phyloP scores from a whole-genome alignment of 2,329 filamentous ascomycete species.

The Bipolaris victoriae region DNA sequence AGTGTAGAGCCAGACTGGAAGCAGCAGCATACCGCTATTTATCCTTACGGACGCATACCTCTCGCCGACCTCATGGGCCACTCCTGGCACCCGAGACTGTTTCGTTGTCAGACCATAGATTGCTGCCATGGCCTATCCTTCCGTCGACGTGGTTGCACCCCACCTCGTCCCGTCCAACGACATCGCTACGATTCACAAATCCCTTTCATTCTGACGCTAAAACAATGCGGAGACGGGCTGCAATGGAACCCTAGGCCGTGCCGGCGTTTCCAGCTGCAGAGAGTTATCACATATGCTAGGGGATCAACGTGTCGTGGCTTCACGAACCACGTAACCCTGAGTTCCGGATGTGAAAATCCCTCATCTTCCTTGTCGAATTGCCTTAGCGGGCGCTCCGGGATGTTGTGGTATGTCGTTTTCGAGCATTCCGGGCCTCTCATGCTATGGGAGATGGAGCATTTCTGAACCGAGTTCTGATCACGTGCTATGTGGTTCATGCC shows the following conservation, averaged over 20 bases:
- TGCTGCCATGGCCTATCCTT: constrained; percentile 48
- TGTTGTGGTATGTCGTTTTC: constrained; percentile 27
- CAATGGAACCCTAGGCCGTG: constrained; percentile 54
- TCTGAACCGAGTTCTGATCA: constrained; percentile 47
- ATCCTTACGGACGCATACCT: constrained; percentile 43
- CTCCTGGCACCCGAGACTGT: constrained; percentile 36
- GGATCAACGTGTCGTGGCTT: constrained; percentile 53
- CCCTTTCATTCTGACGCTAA: constrained; percentile 53
- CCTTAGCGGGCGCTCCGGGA: constrained; percentile 40
- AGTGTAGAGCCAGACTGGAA: constrained; percentile 34
- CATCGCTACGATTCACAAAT: constrained; percentile 53
- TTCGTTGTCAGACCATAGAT: constrained; percentile 44
- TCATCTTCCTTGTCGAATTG: constrained; percentile 47
- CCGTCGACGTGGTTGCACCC: constrained; percentile 51
- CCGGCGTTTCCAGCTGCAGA: constrained; percentile 52
- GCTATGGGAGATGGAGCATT: constrained; percentile 42
- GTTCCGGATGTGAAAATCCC: constrained; percentile 45
- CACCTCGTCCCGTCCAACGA: constrained; percentile 53
- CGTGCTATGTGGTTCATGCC: constrained; percentile 46
- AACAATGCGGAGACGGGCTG: constrained; percentile 50
- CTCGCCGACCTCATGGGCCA: constrained; percentile 32
- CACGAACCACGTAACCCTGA: constrained; percentile 53
- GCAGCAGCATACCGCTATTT: constrained; percentile 48
- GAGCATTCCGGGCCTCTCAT: constrained; percentile 42
- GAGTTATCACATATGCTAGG: constrained; percentile 51